Evolutionary conservation across 1,284 basidiomycete species (phyloP).

Genomic region (Athelia psychrophila): DNA sequence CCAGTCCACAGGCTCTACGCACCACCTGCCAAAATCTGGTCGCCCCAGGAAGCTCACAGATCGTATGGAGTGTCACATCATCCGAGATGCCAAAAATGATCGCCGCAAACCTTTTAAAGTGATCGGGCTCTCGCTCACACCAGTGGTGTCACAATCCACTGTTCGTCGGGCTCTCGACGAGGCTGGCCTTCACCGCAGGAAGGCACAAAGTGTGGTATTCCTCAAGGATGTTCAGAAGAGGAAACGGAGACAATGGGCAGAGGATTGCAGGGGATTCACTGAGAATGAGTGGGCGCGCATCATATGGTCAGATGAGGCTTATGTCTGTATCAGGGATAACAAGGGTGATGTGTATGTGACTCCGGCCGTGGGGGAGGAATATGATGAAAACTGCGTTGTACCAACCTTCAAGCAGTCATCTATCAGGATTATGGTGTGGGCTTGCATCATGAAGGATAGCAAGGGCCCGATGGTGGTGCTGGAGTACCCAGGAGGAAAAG

Average conservation of each 20-base stretch:
- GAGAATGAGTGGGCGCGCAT: not conserved
- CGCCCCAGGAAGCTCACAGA: constrained; percentile 1
- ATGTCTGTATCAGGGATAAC: not conserved
- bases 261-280: not conserved
- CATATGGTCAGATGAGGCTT: not conserved
- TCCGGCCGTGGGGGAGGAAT: constrained; percentile 15
- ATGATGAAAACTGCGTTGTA: constrained; percentile 11
- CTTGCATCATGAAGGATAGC: constrained; percentile 7
- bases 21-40: constrained; percentile 1
- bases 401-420: constrained; percentile 11
- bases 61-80: not conserved
- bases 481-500: constrained; percentile 13
- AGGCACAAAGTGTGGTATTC: not conserved
- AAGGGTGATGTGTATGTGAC: not conserved
- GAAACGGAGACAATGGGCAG: not conserved
- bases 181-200: not conserved
- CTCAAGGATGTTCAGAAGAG: not conserved
- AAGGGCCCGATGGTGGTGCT: constrained; percentile 16
- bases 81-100: not conserved
- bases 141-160: not conserved
- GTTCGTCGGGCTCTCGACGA: not conserved
- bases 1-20: constrained; percentile 1
- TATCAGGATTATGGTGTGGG: constrained; percentile 17
- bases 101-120: constrained; percentile 1
- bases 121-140: not conserved